Evolutionary conservation across 108 stramenopile species (phyloP).

Genomic region (Licmophora abbreviata): DNA sequence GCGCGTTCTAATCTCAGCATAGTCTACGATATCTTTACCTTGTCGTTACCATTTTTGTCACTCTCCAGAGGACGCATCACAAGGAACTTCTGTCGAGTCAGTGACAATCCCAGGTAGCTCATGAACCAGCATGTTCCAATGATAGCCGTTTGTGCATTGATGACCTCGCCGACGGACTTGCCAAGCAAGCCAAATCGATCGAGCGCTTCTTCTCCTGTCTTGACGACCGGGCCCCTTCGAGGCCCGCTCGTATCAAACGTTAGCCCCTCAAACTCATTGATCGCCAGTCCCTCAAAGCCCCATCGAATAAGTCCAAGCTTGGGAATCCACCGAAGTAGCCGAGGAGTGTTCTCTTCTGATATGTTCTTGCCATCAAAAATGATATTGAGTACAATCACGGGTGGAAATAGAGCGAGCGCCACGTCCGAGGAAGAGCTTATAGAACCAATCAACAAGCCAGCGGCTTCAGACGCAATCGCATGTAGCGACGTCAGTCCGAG

Average conservation of each 20-base stretch:
- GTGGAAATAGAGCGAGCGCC: slow-evolving; percentile 75
- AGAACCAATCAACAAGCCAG: slow-evolving; percentile 66
- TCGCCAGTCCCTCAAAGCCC: slow-evolving; percentile 76
- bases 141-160: slow-evolving; percentile 55
- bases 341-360: slow-evolving; percentile 74
- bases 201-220: slow-evolving; percentile 73
- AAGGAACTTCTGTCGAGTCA: slow-evolving; percentile 64
- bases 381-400: slow-evolving; percentile 82
- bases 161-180: slow-evolving; percentile 37
- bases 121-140: slow-evolving; percentile 57
- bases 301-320: slow-evolving; percentile 72
- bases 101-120: slow-evolving; percentile 57
- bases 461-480: slow-evolving; percentile 55
- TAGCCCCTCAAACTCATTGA: slow-evolving; percentile 84
- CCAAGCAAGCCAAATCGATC: slow-evolving; percentile 66
- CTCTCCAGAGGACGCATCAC: slow-evolving; percentile 33
- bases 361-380: slow-evolving; percentile 87
- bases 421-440: slow-evolving; percentile 60
- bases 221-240: slow-evolving; percentile 61
- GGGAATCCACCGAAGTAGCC: slow-evolving; percentile 52
- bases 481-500: slow-evolving; percentile 73
- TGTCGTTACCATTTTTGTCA: too few species aligned
- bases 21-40: too few species aligned
- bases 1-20: too few species aligned
- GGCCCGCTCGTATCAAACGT: slow-evolving; percentile 63